Evolutionary conservation across 148 eudicot genomes (phyloP).

Genomic region (Rhododendron kiyosumense): DNA sequence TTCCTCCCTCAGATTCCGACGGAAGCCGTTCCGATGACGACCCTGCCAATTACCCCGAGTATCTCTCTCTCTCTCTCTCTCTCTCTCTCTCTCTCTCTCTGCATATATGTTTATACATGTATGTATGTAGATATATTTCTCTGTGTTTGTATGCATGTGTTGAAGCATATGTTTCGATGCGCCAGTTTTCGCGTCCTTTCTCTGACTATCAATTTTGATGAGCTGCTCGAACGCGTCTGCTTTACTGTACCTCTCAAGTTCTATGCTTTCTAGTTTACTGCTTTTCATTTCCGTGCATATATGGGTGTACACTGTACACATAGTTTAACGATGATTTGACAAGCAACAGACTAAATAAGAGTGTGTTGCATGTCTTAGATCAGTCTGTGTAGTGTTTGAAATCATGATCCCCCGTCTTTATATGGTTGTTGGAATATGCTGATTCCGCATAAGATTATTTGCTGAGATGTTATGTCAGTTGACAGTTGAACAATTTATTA

Average conservation of each 20-base stretch:
- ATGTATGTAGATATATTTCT: too few relatives aligned
- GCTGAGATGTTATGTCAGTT: background rate
- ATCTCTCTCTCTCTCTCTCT: background rate
- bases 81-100: background rate
- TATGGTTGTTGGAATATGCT: background rate
- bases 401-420: background rate
- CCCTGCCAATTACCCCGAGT: constrained; percentile 11
- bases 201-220: background rate
- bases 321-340: background rate
- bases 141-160: background rate
- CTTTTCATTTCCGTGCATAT: background rate
- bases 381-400: background rate
- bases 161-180: background rate
- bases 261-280: background rate
- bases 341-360: background rate
- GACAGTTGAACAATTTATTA: background rate
- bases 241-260: background rate
- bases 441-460: background rate
- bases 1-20: constrained; percentile 15
- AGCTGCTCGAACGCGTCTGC: background rate
- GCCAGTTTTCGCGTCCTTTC: background rate
- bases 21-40: constrained; percentile 10
- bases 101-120: background rate
- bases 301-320: background rate
- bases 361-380: background rate